phyloP scores from a whole-genome alignment of 495 filamentous ascomycete species.

The Lasiosphaeria miniovina region DNA sequence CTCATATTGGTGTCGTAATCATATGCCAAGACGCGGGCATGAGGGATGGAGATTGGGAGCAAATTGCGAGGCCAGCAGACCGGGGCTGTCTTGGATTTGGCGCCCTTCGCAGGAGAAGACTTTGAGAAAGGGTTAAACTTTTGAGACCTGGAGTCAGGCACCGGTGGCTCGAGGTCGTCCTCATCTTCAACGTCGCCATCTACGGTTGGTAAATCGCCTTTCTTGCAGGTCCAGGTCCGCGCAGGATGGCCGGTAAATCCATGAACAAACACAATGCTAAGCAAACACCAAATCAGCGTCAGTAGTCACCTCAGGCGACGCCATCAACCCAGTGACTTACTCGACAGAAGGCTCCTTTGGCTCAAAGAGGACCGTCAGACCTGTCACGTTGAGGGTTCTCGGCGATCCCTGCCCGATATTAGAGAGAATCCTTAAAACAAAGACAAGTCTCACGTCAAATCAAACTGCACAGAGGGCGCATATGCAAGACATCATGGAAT shows the following conservation, averaged over 20 bases:
- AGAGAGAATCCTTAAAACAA: no score
- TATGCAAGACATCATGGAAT: no score
- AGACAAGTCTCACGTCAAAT: no score
- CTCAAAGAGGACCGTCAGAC: no score
- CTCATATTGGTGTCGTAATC: constrained; percentile 46
- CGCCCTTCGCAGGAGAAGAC: neutral
- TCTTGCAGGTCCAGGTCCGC: constrained; percentile 30
- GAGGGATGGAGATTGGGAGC: constrained; percentile 43
- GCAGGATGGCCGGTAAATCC: constrained; percentile 38
- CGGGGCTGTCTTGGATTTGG: neutral
- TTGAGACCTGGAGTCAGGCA: constrained; percentile 10
- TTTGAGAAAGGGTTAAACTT: constrained; percentile 9
- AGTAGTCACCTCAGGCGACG: no score
- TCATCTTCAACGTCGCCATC: neutral
- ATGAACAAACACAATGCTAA: constrained; percentile 33
- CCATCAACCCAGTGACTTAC: no score
- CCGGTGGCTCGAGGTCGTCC: neutral
- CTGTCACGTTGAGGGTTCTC: no score
- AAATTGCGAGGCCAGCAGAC: constrained; percentile 48
- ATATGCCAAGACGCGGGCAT: constrained; percentile 48
- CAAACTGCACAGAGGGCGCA: no score
- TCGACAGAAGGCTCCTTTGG: no score
- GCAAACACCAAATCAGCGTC: no score
- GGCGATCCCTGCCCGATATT: no score
- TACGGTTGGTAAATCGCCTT: neutral